Evolutionary conservation across 352 stramenopile species (phyloP), one percentile per base, ranked within the genome.

Genomic region (Thraustotheca clavata): DNA sequence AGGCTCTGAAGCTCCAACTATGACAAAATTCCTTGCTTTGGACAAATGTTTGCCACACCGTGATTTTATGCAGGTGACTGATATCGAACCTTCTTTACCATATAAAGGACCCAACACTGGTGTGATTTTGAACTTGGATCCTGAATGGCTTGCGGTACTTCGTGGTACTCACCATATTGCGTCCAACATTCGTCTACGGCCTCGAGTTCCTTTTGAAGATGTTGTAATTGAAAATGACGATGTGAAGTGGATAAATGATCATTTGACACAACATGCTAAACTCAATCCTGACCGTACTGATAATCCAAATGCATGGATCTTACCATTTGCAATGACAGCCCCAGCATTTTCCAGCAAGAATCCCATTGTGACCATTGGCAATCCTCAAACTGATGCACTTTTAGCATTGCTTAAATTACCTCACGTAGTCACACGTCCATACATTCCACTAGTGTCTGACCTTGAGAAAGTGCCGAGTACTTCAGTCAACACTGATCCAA

Each of bases 31-130:
- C 74, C 69, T 99, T n/a, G 96, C 96, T 27, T 78, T 99, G n/a
- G 97, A 99, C 81, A 99, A 99, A 74, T 99, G 95, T 65, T 79
- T 99, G 3, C 96, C 92, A 12, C 83, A 89, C 43, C 76, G 95
- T 24, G 87, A 97, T 32, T 98, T 98, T 69, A 79, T 99, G 34
- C 92, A 99, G 55, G 86, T 99, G 32, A 50, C 98, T 4, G 76
- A 98, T 54, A 82, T 96, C 66, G 20, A 60, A 50, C 38, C 62
- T 31, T 20, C 62, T 47, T 32, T 35, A 22, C 57, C 71, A 14
- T 54, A 66, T 3, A 32, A 60, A 8, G 47, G 38, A 66, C 50
- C 49, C 22, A 34, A 72, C 14, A 50, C 65, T 24, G 47, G 49
- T 18, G 69, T 70, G 6, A 73, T 77, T 6, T n/a, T n/a, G n/a